phyloP scores from a whole-genome alignment of 495 filamentous ascomycete genomes.

The Chaetomidium leptoderma region DNA sequence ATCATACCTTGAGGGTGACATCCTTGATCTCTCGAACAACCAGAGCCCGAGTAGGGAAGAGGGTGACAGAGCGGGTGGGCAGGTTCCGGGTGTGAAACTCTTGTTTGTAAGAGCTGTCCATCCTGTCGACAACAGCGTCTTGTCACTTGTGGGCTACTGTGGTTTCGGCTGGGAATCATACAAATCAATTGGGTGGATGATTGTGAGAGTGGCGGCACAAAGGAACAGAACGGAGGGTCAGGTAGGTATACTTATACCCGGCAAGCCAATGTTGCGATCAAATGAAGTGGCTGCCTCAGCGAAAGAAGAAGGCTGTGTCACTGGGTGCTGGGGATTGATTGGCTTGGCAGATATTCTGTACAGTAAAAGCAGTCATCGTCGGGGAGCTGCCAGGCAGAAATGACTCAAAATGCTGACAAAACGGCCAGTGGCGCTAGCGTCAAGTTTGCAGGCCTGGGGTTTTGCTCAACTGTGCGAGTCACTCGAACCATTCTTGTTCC shows the following conservation, averaged over 20 bases:
- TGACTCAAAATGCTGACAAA: conserved; percentile 6
- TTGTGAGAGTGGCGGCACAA: not conserved
- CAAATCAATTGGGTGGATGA: no score
- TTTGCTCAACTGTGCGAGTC: conserved; percentile 7
- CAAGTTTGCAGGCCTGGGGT: not conserved
- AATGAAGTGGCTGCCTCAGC: not conserved
- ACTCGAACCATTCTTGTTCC: not conserved
- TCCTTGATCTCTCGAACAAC: conserved; percentile 60
- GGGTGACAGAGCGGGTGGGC: conserved; percentile 55
- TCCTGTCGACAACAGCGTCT: not conserved
- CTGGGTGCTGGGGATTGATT: not conserved
- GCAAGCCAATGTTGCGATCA: not conserved
- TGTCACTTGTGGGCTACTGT: no score
- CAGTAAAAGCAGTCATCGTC: conserved; percentile 4
- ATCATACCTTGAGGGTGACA: conserved; percentile 51
- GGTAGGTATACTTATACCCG: not conserved
- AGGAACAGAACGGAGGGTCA: not conserved
- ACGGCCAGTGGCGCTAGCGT: no score
- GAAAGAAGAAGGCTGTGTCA: not conserved
- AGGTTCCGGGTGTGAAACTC: conserved; percentile 52
- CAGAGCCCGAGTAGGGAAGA: conserved; percentile 59
- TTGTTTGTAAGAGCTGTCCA: conserved; percentile 37
- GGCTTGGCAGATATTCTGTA: not conserved
- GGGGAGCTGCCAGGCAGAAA: not conserved
- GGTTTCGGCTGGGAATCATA: no score